Percentiles rank a stretch among this genome's conserved stretches.
These are phyloP conservation scores for Serendipita sp. DNA, from an alignment of 1,284 basidiomycete genomes.

Conservation along the genomic window DNA sequence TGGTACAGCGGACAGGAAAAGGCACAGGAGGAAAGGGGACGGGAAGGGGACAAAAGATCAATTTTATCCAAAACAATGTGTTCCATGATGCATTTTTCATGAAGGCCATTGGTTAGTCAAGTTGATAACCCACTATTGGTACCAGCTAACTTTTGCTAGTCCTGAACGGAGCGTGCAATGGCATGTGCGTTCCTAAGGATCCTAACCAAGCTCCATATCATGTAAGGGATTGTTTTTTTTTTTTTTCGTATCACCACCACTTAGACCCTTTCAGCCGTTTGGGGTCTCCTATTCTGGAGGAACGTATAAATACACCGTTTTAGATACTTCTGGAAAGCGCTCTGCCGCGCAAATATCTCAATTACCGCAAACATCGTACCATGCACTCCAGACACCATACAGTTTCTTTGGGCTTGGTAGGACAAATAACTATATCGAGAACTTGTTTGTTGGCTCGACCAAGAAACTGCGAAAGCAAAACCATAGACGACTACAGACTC, in stretches of 20 bases:
- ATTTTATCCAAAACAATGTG: conserved; percentile 94
- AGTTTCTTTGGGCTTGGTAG: conserved; percentile 93
- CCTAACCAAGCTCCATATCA: conserved; percentile 55
- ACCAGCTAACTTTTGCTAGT: conserved; percentile 31
- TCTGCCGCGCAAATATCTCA: conserved; percentile 90
- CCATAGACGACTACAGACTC: neutral
- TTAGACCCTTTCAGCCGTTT: conserved; percentile 47
- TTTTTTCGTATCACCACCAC: neutral
- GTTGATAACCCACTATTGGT: conserved; percentile 7
- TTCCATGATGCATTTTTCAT: conserved; percentile 99
- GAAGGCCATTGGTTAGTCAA: conserved; percentile 65
- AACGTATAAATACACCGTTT: conserved; percentile 92
- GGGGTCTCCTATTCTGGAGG: conserved; percentile 91
- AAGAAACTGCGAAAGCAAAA: conserved; percentile 34
- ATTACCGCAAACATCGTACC: conserved; percentile 83
- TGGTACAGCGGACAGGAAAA: conserved; percentile 61
- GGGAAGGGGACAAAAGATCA: conserved; percentile 26
- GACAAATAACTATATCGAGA: conserved; percentile 99
- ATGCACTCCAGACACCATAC: conserved; percentile 80
- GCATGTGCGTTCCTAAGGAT: conserved; percentile 52
- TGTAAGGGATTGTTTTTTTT: conserved; percentile 31
- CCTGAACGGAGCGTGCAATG: conserved; percentile 83
- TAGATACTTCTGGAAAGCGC: conserved; percentile 82
- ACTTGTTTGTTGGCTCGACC: conserved; percentile 83
- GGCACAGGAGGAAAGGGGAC: conserved; percentile 49